Evolutionary conservation across 257 asterid genomes (phyloP).

Genomic region (Catharanthus roseus): DNA sequence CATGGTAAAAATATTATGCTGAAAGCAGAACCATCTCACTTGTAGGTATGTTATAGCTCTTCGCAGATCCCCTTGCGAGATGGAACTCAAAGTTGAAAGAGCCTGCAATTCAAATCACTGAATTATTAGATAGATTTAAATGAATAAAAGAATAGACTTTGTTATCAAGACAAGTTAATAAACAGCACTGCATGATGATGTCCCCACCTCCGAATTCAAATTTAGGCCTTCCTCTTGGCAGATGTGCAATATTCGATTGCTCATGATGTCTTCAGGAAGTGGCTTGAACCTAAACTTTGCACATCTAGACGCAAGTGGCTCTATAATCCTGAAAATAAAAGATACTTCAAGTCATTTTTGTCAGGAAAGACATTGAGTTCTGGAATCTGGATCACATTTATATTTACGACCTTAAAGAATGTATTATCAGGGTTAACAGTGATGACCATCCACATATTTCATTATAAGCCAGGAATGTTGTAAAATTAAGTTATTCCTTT

Average conservation of each 20-base stretch:
- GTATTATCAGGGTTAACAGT: too few relatives aligned
- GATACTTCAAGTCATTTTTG: too few relatives aligned
- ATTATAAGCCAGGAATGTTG: too few relatives aligned
- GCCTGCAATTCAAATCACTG: slow-evolving; percentile 42
- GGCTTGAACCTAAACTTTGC: slow-evolving; percentile 98
- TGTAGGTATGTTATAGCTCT: slow-evolving; percentile 64
- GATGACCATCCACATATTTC: too few relatives aligned
- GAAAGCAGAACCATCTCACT: too few relatives aligned
- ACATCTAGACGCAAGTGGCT: slow-evolving; percentile 98
- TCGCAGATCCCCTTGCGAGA: slow-evolving; percentile 93
- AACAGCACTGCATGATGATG: slow-evolving; percentile 16
- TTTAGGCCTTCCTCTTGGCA: slow-evolving; percentile 84
- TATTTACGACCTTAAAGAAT: too few relatives aligned
- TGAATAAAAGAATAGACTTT: slow-evolving; percentile 6
- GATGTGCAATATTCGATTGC: slow-evolving; percentile 63
- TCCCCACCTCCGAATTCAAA: slow-evolving; percentile 82
- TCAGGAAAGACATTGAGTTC: too few relatives aligned
- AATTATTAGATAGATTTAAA: neutral
- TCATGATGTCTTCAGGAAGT: slow-evolving; percentile 85
- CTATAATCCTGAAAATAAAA: slow-evolving; percentile 57
- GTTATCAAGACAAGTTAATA: too few relatives aligned
- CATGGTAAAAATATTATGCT: neutral
- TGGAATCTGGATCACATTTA: too few relatives aligned
- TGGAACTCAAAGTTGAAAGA: slow-evolving; percentile 76
- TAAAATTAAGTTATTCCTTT: too few relatives aligned